phyloP scores from a whole-genome alignment of 164 flowering plant species.

The Piper betle region DNA sequence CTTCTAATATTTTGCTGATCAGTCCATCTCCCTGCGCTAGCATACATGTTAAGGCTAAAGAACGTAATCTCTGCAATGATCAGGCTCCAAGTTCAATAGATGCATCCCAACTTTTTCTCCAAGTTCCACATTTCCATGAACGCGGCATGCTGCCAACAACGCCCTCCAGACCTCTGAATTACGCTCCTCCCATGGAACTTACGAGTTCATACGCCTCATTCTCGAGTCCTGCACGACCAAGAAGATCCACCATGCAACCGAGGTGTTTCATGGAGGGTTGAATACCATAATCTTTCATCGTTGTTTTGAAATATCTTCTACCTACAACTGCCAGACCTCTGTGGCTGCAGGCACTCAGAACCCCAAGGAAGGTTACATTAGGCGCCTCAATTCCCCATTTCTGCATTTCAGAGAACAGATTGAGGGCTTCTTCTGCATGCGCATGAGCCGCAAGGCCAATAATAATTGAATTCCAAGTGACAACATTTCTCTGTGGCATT shows the following conservation, averaged over 20 bases:
- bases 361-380: constrained; percentile 48
- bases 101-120: constrained; percentile 35
- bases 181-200: constrained; percentile 35
- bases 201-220: constrained; percentile 39
- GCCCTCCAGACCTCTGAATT: constrained; percentile 54
- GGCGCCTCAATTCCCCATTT: constrained; percentile 21
- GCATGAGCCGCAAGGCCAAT: constrained; percentile 47
- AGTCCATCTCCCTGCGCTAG: constrained; percentile 29
- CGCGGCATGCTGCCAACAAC: constrained; percentile 36
- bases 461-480: constrained; percentile 47
- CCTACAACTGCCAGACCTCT: constrained; percentile 48
- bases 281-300: constrained; percentile 28
- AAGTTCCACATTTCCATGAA: constrained; percentile 37
- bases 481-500: constrained; percentile 24
- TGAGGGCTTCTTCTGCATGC: constrained; percentile 34
- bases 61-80: constrained; percentile 51
- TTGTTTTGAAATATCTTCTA: constrained; percentile 22
- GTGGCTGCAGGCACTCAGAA: constrained; percentile 46
- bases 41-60: constrained; percentile 21
- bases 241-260: constrained; percentile 57
- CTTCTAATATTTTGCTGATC: constrained; percentile 21
- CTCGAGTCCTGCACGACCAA: constrained; percentile 36
- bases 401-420: constrained; percentile 30
- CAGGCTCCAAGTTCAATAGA: constrained; percentile 41
- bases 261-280: constrained; percentile 49